Conservation (phyloP, 306 rosid species). For the Vigna angularis region DNA sequence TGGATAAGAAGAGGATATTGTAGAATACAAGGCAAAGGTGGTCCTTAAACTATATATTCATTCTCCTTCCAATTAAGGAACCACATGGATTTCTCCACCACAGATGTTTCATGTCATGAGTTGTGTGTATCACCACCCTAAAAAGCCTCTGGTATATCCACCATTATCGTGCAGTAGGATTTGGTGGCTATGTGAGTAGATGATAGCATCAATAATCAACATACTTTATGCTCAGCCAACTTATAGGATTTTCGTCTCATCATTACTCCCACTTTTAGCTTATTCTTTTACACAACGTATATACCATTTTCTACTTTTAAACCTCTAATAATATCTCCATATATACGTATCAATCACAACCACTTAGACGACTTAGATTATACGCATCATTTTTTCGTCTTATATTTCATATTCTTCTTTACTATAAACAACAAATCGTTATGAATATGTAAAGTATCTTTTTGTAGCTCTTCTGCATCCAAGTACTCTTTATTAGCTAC, state of each 20-base stretch:
- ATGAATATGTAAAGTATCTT: no score
- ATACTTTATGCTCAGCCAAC: not conserved
- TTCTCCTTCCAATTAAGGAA: not conserved
- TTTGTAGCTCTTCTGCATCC: no score
- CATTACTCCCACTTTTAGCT: no score
- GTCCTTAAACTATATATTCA: not conserved
- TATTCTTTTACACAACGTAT: no score
- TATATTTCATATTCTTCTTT: no score
- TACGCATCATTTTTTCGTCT: no score
- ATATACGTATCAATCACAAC: no score
- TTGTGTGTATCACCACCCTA: not conserved
- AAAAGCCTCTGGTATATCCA: not conserved
- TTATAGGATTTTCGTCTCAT: not conserved
- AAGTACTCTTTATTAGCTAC: no score
- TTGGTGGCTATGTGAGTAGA: not conserved
- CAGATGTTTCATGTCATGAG: not conserved
- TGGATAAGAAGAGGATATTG: not conserved
- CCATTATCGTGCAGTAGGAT: constrained; percentile 1
- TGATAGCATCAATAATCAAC: not conserved
- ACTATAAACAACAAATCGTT: no score
- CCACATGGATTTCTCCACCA: not conserved
- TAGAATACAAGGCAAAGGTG: not conserved
- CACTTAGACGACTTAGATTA: no score
- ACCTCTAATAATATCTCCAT: no score
- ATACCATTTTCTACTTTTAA: no score